These are phyloP conservation scores for Zygoascus bituminiphila DNA, from an alignment of 805 yeast genomes.

Conservation along the genomic window DNA sequence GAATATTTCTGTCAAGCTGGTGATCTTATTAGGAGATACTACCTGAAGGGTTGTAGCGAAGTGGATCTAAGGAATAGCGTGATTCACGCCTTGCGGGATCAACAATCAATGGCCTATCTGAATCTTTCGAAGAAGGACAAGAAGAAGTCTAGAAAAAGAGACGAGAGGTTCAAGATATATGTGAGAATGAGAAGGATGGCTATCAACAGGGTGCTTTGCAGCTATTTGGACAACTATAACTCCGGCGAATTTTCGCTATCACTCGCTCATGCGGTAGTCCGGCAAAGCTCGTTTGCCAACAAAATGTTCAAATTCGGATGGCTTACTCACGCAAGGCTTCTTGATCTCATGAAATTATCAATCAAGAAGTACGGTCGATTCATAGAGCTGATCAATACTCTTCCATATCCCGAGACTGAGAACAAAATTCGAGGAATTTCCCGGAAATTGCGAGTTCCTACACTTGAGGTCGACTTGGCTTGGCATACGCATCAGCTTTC, in stretches of 20 bases:
- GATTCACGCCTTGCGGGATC: background rate
- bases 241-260: background rate
- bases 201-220: background rate
- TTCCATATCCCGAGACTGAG: conserved; percentile 1
- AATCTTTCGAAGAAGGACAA: background rate
- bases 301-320: conserved; percentile 17
- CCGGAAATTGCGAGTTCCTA: conserved; percentile 11
- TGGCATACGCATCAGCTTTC: conserved; percentile 21
- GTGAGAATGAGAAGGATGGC: conserved; percentile 5
- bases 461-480: conserved; percentile 17
- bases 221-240: background rate
- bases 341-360: conserved; percentile 6
- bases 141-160: background rate
- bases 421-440: background rate
- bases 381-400: conserved; percentile 6
- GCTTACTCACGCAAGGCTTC: conserved; percentile 14
- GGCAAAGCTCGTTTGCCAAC: conserved; percentile 15
- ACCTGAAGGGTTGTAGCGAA: background rate
- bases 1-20: background rate
- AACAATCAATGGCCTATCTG: background rate
- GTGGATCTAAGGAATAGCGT: background rate
- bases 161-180: conserved; percentile 7
- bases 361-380: conserved; percentile 11
- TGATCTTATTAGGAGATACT: background rate
- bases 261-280: conserved; percentile 15